These are phyloP conservation scores for Botrytis porri DNA, from an alignment of 2,329 filamentous ascomycete species.

Conservation along the genomic window DNA sequence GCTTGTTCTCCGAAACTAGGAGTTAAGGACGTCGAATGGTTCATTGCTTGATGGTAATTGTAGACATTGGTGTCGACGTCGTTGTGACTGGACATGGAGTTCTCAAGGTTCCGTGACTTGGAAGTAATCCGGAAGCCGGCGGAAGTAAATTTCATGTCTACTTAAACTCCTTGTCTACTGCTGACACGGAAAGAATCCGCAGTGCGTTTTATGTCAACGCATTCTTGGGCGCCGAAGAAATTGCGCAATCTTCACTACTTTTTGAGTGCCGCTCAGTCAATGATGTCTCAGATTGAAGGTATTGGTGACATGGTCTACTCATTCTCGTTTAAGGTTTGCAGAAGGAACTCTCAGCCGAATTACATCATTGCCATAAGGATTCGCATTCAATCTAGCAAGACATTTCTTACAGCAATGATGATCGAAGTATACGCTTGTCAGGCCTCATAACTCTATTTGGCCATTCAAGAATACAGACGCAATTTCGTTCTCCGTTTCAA, in stretches of 20 bases:
- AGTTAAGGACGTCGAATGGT: neutral
- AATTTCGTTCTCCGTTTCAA: neutral
- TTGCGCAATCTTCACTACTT: neutral
- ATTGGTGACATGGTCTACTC: neutral
- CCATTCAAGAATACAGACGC: neutral
- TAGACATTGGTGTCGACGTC: neutral
- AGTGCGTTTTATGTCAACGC: neutral
- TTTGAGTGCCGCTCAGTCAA: neutral
- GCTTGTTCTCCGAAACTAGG: neutral
- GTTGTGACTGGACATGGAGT: neutral
- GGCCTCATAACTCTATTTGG: neutral
- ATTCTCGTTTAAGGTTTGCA: neutral
- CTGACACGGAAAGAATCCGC: neutral
- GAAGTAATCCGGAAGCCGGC: neutral
- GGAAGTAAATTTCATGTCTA: neutral
- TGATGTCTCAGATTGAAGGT: neutral
- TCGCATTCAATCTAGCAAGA: neutral
- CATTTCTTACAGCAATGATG: neutral
- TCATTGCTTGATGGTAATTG: no score
- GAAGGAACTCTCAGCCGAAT: neutral
- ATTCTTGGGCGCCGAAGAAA: neutral
- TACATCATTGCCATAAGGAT: neutral
- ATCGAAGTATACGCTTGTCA: neutral
- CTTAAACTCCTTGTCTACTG: neutral
- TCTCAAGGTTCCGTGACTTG: neutral